A percentile compares a stretch with the other conserved stretches of the same genome.
phyloP scores from a whole-genome alignment of 75 land plant genomes.

The Pinus taeda region DNA sequence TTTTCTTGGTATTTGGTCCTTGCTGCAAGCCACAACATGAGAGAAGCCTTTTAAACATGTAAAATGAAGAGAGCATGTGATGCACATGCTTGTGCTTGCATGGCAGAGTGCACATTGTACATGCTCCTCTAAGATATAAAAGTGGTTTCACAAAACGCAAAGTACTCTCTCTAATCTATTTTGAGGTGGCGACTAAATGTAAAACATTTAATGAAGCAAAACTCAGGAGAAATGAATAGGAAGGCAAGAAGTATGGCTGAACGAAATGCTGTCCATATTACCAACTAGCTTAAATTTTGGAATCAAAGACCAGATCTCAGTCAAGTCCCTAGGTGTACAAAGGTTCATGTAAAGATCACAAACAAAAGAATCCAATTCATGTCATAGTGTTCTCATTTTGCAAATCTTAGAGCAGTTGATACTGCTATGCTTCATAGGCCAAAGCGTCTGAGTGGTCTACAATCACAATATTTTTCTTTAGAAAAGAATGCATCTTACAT shows the following conservation, averaged over 20 bases:
- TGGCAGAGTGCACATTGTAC: background rate
- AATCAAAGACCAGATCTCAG: background rate
- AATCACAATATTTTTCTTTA: no score
- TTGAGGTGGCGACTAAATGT: background rate
- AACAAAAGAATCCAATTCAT: background rate
- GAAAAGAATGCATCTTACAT: no score
- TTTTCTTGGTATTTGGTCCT: conserved; percentile 15
- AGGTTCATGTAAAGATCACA: background rate
- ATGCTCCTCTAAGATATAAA: background rate
- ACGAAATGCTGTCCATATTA: background rate
- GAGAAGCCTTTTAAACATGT: background rate
- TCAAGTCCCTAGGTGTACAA: background rate
- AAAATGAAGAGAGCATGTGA: background rate
- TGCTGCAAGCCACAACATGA: conserved; percentile 18
- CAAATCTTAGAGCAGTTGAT: background rate
- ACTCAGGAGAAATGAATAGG: background rate
- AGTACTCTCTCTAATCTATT: background rate
- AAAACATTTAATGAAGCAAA: background rate
- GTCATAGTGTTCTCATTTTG: background rate
- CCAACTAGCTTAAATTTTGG: background rate
- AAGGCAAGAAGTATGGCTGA: background rate
- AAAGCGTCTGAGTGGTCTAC: background rate
- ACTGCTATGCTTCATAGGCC: background rate
- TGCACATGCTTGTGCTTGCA: background rate
- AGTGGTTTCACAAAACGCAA: background rate